Percentiles rank a stretch among this genome's conserved stretches.
Conservation (phyloP, 352 stramenopile genomes). For the Pythium coloratum region DNA sequence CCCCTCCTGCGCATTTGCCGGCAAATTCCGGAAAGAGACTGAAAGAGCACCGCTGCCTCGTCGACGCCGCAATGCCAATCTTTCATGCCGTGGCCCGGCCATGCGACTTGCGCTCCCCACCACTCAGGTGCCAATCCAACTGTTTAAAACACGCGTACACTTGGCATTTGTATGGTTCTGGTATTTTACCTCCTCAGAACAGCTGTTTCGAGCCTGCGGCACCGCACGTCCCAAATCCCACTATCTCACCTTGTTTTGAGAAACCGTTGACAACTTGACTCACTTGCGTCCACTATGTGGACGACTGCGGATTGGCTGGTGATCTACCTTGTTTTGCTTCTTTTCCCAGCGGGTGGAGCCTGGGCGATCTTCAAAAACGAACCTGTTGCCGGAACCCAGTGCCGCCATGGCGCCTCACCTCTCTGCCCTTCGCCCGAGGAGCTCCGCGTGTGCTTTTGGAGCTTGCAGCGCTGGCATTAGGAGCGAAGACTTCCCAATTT, state of each 20-base stretch:
- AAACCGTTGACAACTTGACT: neutral
- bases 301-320: neutral
- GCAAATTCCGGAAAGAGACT: slow-evolving; percentile 75
- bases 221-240: slow-evolving; percentile 13
- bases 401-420: neutral
- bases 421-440: neutral
- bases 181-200: slow-evolving; percentile 14
- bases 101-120: slow-evolving; percentile 26
- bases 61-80: slow-evolving; percentile 57
- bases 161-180: slow-evolving; percentile 12
- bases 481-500: slow-evolving; percentile 33
- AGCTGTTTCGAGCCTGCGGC: slow-evolving; percentile 6
- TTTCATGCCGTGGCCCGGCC: slow-evolving; percentile 30
- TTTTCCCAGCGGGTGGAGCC: slow-evolving; percentile 6
- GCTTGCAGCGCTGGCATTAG: neutral
- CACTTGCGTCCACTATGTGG: slow-evolving; percentile 15
- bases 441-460: neutral
- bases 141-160: slow-evolving; percentile 13
- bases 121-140: slow-evolving; percentile 19
- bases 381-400: neutral
- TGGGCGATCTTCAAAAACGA: slow-evolving; percentile 30
- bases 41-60: slow-evolving; percentile 36
- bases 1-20: slow-evolving; percentile 39
- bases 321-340: slow-evolving; percentile 27
- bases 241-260: slow-evolving; percentile 19